Base-by-base conservation (phyloP, 257 asterid species). In the Lavandula angustifolia region DNA sequence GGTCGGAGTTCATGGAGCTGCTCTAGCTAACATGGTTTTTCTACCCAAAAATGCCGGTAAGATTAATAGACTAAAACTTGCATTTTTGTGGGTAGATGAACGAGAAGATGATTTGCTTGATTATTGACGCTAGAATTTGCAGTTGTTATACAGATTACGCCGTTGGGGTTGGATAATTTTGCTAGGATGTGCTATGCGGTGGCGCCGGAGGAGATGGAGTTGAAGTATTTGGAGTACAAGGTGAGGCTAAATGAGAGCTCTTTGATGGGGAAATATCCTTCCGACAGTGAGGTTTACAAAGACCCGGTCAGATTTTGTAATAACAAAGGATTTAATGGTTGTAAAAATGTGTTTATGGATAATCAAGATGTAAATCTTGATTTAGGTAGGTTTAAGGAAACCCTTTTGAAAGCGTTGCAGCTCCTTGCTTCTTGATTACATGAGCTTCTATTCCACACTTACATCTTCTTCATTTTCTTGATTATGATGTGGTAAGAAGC, bases 181-280 rank as follows among this genome's bases (percentile, higher is more conserved):
- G 82, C 94, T 0, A 62, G 33, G 11, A 4, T 7, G 0, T 76
- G 61, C 22, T 87, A 38, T 33, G 55, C 60, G 62, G 44, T 9
- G 54, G 53, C 11, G 6, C 68, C 83, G 0, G 16, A 41, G 5
- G 82, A 73, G 2, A 84, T 89, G 94, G 76, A 75, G 6, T 49
- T 87, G 68, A 76, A 58, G 64, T 89, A 84, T 46, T 62, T 81
- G 52, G 81, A 73, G 35, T 87, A 89, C 53, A 70, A 58, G 52
- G 84, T 79, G 17, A 64, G 73, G 10, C 32, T 70, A 4, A 80
- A 79, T 3, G 96, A 89, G 56, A 84, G 91, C 70, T 76, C 91
- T 0, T 73, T 89, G 66, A 4, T 11, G 0, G 69, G 55, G 9
- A 70, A 70, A 31, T 70, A 70, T 51, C 50, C 69, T 1, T 3